Base-by-base conservation (phyloP, 1,139 yeast species). In the Pichia sp. region DNA sequence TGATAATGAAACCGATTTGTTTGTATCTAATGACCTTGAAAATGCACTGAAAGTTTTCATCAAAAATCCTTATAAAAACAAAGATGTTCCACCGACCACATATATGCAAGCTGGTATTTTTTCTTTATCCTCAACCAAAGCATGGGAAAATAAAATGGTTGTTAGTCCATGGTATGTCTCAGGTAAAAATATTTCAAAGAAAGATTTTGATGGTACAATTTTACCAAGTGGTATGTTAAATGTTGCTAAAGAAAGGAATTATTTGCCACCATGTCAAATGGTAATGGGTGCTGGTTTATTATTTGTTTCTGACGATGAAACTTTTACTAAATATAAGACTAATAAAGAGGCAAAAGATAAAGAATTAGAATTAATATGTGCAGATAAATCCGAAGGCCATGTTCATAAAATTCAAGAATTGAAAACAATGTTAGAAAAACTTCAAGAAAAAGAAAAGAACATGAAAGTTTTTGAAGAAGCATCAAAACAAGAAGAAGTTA, bases 241-340 rank as follows among this genome's bases (percentile, higher is more conserved):
- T 44, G 71, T 76, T 43, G 70, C 75, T 33, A 71, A 72, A 45
- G 70, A 72, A 36, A 82, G 82, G 59, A 77, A 73, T 26, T 76
- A 67, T 51, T 68, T 90, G 56, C 95, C 96, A 0, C 96, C 97
- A 1, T 74, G 82, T 16, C 95, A 82, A 55, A 64, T 89, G 55
- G 90, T 82, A 1, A 84, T 92, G 95, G 98, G 98, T 0, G 71
- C 89, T 51, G 97, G 87, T 0, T 74, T 92, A 48, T 62, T 86
- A 49, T 86, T 94, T 83, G 67, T 83, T 44, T 76, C 82, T 6
- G 81, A 79, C 53, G 82, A 76, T 41, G 76, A 68, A 16, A 70
- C 80, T 1, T 63, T 74, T 3, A 60, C 59, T 23, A 69, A 66
- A 47, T 73, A 76, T 45, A 66, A 65, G 30, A 64, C 62, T 6